These are phyloP conservation scores for Cystobasidium slooffiae DNA, from an alignment of 1,284 basidiomycete species.

Conservation along the genomic window DNA sequence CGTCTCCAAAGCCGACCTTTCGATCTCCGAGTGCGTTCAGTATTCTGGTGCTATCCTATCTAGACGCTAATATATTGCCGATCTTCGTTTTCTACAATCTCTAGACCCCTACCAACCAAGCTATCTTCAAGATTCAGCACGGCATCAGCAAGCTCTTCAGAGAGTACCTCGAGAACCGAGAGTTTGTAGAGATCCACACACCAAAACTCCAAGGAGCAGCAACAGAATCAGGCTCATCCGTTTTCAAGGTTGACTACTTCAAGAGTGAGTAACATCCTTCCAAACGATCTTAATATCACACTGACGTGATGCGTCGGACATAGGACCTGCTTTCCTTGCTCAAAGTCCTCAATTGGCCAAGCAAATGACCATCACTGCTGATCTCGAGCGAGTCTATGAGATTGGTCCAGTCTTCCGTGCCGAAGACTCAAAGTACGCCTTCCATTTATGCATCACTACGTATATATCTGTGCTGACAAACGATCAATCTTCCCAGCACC, in stretches of 20 bases:
- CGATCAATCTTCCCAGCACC: constrained; percentile 66
- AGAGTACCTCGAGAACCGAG: constrained; percentile 73
- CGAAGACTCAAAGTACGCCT: constrained; percentile 10
- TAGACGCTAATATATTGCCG: neutral
- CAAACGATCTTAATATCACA: constrained; percentile 16
- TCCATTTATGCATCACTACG: neutral
- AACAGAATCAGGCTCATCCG: constrained; percentile 93
- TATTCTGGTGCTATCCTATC: neutral
- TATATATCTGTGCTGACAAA: constrained; percentile 52
- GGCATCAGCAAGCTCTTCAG: constrained; percentile 89
- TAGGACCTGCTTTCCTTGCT: constrained; percentile 89
- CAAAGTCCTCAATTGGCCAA: constrained; percentile 97
- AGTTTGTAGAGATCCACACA: constrained; percentile 94
- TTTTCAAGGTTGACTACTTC: constrained; percentile 98
- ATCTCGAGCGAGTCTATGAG: constrained; percentile 97
- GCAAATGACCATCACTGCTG: constrained; percentile 98
- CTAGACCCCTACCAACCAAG: constrained; percentile 92
- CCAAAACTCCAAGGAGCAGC: constrained; percentile 97
- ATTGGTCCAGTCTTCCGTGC: constrained; percentile 67
- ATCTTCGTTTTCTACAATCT: neutral
- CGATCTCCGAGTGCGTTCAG: constrained; percentile 74
- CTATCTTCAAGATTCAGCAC: constrained; percentile 90
- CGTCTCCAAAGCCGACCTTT: constrained; percentile 93
- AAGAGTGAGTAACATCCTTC: constrained; percentile 66
- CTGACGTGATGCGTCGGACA: neutral